phyloP scores from a whole-genome alignment of 2,329 filamentous ascomycete genomes.

The Apiospora rasikravindrae region DNA sequence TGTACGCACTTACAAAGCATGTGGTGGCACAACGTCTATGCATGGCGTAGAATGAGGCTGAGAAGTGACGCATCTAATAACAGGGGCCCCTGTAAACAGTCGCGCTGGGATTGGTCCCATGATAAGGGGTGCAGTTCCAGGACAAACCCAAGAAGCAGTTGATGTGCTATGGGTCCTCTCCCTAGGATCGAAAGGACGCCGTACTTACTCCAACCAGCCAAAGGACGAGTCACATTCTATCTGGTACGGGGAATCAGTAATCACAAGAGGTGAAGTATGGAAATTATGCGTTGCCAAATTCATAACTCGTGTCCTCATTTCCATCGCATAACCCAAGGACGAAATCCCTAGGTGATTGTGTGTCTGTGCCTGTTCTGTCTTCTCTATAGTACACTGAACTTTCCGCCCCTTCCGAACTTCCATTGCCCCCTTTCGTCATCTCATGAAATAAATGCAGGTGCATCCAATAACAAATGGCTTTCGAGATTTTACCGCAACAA shows the following conservation, averaged over 20 bases:
- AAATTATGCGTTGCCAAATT: background rate
- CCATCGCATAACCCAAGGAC: constrained; percentile 11
- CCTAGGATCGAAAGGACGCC: too few relatives aligned
- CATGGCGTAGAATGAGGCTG: constrained; percentile 7
- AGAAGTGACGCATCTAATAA: background rate
- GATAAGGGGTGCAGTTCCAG: background rate
- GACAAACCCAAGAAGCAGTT: too few relatives aligned
- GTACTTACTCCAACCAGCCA: too few relatives aligned
- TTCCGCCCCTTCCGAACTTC: background rate
- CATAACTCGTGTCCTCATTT: constrained; percentile 4
- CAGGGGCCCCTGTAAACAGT: background rate
- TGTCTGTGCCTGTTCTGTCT: background rate
- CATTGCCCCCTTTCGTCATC: background rate
- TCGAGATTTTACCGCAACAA: background rate
- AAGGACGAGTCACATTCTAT: background rate
- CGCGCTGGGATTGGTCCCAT: background rate
- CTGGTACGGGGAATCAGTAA: background rate
- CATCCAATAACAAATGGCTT: background rate
- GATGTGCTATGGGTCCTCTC: too few relatives aligned
- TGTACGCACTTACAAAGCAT: background rate
- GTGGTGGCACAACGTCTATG: background rate
- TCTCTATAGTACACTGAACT: constrained; percentile 11
- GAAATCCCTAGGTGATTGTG: background rate
- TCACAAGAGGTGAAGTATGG: background rate
- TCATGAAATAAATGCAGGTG: background rate